Evolutionary conservation across 1,284 basidiomycete species (phyloP), one percentile per base, ranked within the genome.

Genomic region (Tilletia setariae): DNA sequence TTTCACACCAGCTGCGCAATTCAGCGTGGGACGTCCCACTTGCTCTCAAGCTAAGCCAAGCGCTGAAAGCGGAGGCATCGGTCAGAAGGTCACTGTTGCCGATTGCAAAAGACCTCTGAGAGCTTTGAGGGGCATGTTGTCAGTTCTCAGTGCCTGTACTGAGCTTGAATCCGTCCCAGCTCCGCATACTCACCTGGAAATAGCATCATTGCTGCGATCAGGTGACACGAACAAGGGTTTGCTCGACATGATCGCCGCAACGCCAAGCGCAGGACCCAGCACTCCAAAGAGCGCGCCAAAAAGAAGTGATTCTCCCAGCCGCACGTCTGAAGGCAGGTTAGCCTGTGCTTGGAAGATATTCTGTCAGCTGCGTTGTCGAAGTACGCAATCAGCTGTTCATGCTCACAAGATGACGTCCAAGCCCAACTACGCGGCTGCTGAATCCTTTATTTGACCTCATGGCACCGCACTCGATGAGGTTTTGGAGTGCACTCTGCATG

Each of bases 71-170:
- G 59, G 87, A 85, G 7, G 89, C 86, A 75, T 94, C 91, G 0
- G 92, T 93, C 32, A 97, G 84, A 4, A 97, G 85, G 79, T 97
- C 94, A 73, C 92, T 94, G 69, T 90, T 88, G n/a, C 86, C 89
- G 13, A 85, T 86, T 9, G 87, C 84, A 76, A 93, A 93, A 11
- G 86, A 86, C 61, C 86, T 85, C 69, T 90, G n/a, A n/a, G n/a
- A n/a, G n/a, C n/a, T n/a, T n/a, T 53, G 15, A 53, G 51, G 15
- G 51, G 9, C 23, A 23, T 7, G 15, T 21, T 8, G 8, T 16
- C 16, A 53, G 25, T 8, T 53, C 69, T 53, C 63, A 51, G n/a
- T n/a, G n/a, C n/a, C n/a, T n/a, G n/a, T n/a, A n/a, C n/a, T n/a
- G n/a, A n/a, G n/a, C n/a, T n/a, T n/a, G n/a, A n/a, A n/a, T n/a